phyloP scores from a whole-genome alignment of 257 asterid genomes.

The Solanum piurae region DNA sequence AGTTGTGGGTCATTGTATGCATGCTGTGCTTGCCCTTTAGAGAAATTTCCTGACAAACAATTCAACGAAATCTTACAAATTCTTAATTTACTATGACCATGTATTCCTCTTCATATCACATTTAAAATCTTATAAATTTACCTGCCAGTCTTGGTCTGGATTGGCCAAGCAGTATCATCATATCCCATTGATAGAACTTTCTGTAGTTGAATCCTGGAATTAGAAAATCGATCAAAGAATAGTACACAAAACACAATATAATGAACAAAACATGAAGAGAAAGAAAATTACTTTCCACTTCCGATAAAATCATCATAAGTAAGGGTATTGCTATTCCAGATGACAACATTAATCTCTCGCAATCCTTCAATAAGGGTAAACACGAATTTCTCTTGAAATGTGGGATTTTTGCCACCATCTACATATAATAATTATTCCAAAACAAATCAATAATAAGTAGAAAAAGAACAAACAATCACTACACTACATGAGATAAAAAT shows the following conservation, averaged over 20 bases:
- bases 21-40: too few species aligned
- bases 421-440: not conserved
- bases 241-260: not conserved
- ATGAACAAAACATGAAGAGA: not conserved
- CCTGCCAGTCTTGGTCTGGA: constrained; percentile 84
- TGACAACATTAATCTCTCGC: constrained; percentile 49
- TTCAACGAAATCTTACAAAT: too few species aligned
- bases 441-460: not conserved
- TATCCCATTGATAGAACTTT: constrained; percentile 74
- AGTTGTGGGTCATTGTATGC: too few species aligned
- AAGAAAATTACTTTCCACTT: constrained; percentile 56
- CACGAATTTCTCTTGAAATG: constrained; percentile 91
- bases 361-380: constrained; percentile 81
- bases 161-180: constrained; percentile 74
- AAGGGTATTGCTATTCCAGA: constrained; percentile 89
- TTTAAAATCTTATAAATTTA: not conserved
- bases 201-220: constrained; percentile 64
- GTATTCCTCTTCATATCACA: not conserved
- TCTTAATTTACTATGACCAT: not conserved
- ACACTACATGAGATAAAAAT: not conserved
- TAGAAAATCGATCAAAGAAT: not conserved
- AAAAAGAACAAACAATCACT: not conserved
- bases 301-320: constrained; percentile 77
- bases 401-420: constrained; percentile 93
- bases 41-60: too few species aligned